These are phyloP conservation scores for Globisporangium nagaii DNA, from an alignment of 352 stramenopile species.

Conservation along the genomic window DNA sequence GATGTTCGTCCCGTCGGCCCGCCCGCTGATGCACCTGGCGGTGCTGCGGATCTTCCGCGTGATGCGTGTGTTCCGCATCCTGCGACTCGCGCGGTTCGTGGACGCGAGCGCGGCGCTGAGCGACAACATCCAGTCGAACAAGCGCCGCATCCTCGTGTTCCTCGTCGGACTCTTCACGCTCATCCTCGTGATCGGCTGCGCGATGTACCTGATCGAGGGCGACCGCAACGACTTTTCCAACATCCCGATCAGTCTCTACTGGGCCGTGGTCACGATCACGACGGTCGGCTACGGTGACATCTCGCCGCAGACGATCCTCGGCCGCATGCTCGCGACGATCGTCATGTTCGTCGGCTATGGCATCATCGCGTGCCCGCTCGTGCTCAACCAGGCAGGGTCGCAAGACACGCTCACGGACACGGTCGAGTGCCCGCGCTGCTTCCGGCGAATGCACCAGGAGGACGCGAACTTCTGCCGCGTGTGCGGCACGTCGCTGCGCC, in stretches of 20 bases:
- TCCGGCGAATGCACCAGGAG: slow-evolving; percentile 69
- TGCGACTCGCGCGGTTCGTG: slow-evolving; percentile 68
- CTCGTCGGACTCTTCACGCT: slow-evolving; percentile 68
- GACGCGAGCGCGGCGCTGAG: slow-evolving; percentile 61
- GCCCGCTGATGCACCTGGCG: slow-evolving; percentile 62
- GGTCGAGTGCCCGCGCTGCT: slow-evolving; percentile 60
- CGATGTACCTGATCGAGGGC: slow-evolving; percentile 82
- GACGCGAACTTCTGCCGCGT: slow-evolving; percentile 77
- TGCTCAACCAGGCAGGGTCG: slow-evolving; percentile 54
- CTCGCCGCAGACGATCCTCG: slow-evolving; percentile 69
- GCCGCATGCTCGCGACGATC: slow-evolving; percentile 71
- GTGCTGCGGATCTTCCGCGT: slow-evolving; percentile 78
- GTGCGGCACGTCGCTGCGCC: slow-evolving; percentile 51
- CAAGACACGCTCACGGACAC: slow-evolving; percentile 54
- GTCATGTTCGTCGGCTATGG: slow-evolving; percentile 87
- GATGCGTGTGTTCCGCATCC: slow-evolving; percentile 72
- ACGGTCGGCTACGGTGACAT: slow-evolving; percentile 87
- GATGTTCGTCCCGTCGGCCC: slow-evolving; percentile 52
- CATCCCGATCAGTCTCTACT: slow-evolving; percentile 85
- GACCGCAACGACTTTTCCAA: slow-evolving; percentile 71
- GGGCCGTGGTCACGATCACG: slow-evolving; percentile 85
- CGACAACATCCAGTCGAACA: slow-evolving; percentile 80
- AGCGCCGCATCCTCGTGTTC: slow-evolving; percentile 71
- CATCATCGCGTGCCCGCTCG: slow-evolving; percentile 78
- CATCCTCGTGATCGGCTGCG: slow-evolving; percentile 74